Evolutionary conservation across 345 rosid genomes (phyloP), one percentile per base, ranked within the genome.

Genomic region (Syzygium oleosum): DNA sequence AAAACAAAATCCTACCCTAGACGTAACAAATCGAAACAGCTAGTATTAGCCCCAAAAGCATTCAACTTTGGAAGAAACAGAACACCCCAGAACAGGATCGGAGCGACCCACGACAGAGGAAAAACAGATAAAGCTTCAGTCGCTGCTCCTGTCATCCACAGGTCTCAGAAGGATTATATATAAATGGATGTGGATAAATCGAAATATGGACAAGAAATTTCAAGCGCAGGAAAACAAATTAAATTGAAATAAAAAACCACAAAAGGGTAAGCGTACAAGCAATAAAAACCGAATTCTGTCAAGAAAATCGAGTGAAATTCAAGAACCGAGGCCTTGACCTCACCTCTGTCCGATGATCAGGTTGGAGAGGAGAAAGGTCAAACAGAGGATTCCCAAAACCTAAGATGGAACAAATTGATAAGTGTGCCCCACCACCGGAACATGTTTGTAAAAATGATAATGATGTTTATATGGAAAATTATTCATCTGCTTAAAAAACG

Each of bases 151-250:
- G 10, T 19, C 83, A 19, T 73, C 49, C 22, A 25, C 83, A 22
- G 49, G 83, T 73, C 83, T 73, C 27, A 4, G 83, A 73, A 9
- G 49, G 38, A 29, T 65, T 65, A 86, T 86, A 90, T 34, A 85
- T 84, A 84, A 73, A n/a, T 41, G 79, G 38, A 80, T 16, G 53
- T 80, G 93, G 96, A 94, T 93, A 93, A 91, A 54, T 61, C 91
- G 85, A 88, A 89, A 68, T 87, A 91, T 87, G 92, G 94, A 85
- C 92, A 88, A 85, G 86, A 92, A 92, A 87, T 78, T 88, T 83
- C 88, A 68, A 51, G 84, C 5, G 84, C 85, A 63, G 79, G 55
- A 63, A 46, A 34, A 78, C 63, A 68, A 61, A 80, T 86, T 41
- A 61, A 27, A 25, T 52, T 34, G 58, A 88, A 88, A 85, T 73